Conservation (phyloP, 2,329 filamentous ascomycete species). For the Thermochaetoides dissita region DNA sequence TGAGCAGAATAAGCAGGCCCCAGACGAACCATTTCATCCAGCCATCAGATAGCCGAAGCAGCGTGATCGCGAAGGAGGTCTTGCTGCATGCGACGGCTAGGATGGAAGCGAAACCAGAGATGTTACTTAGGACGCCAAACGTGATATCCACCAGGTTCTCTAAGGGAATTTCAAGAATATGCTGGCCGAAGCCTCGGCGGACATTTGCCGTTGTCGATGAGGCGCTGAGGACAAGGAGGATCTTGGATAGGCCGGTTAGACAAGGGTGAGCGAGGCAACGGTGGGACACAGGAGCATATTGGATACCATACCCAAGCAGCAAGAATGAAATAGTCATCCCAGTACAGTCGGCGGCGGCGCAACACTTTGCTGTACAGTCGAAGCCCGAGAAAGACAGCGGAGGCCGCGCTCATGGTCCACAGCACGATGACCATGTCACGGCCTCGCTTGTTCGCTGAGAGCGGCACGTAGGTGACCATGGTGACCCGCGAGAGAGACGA, state of each 20-base stretch:
- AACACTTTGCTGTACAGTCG: conserved; percentile 16
- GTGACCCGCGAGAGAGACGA: neutral
- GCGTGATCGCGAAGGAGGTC: conserved; percentile 24
- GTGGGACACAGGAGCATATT: too few species aligned
- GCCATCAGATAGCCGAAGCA: conserved; percentile 20
- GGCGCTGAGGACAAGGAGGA: conserved; percentile 9
- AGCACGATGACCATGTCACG: conserved; percentile 4
- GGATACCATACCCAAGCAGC: conserved; percentile 15
- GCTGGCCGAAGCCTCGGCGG: conserved; percentile 13
- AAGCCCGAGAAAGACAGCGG: conserved; percentile 8
- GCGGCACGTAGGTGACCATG: conserved; percentile 7
- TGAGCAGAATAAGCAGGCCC: conserved; percentile 21
- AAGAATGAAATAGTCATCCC: conserved; percentile 20
- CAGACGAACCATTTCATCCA: conserved; percentile 18
- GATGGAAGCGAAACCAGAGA: conserved; percentile 18
- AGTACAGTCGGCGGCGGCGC: conserved; percentile 17
- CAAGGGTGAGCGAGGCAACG: too few species aligned
- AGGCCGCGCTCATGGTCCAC: conserved; percentile 6
- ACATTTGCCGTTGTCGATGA: conserved; percentile 7
- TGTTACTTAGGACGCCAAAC: conserved; percentile 10
- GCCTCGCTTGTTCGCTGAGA: conserved; percentile 7
- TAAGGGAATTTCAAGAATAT: conserved; percentile 5
- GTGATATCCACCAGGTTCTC: conserved; percentile 5
- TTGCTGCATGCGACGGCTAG: conserved; percentile 23
- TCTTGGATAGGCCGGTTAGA: conserved; percentile 1